A percentile compares a stretch with the other conserved stretches of the same genome.
These are phyloP conservation scores for Eucalyptus marginata DNA, from an alignment of 345 rosid genomes.

Conservation along the genomic window DNA sequence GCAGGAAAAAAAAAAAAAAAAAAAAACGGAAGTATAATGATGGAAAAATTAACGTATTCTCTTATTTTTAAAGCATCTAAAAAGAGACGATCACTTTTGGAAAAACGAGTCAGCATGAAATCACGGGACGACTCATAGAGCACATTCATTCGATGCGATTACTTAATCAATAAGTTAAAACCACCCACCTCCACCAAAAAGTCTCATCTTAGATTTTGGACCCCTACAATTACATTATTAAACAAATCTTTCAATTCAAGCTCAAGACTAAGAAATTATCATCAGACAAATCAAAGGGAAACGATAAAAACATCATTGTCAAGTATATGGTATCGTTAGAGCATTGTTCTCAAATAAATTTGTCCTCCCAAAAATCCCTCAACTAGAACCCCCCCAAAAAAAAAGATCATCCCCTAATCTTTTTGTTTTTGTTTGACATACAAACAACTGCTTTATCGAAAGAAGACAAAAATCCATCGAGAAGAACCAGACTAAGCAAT, in stretches of 20 bases:
- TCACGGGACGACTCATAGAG: fast-evolving
- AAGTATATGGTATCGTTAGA: too few relatives aligned
- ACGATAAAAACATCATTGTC: background rate
- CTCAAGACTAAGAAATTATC: background rate
- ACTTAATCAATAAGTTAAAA: background rate
- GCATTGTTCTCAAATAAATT: background rate
- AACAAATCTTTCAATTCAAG: too few relatives aligned
- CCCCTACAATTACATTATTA: background rate
- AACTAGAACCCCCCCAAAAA: too few relatives aligned
- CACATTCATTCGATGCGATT: background rate
- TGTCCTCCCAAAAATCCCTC: too few relatives aligned
- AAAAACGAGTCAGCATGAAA: background rate
- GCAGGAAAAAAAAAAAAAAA: background rate
- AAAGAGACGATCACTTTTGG: background rate
- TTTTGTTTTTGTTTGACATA: too few relatives aligned
- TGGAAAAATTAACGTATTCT: background rate
- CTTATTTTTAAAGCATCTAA: background rate
- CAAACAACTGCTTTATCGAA: background rate
- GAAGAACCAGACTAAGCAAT: background rate
- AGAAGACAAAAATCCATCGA: background rate
- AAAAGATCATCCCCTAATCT: too few relatives aligned
- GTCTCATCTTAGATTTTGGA: background rate
- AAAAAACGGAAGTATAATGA: background rate
- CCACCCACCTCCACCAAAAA: background rate
- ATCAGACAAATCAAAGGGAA: background rate